Evolutionary conservation across 129 eudicot genomes (phyloP).

Genomic region (Pseudognaphalium luteoalbum): DNA sequence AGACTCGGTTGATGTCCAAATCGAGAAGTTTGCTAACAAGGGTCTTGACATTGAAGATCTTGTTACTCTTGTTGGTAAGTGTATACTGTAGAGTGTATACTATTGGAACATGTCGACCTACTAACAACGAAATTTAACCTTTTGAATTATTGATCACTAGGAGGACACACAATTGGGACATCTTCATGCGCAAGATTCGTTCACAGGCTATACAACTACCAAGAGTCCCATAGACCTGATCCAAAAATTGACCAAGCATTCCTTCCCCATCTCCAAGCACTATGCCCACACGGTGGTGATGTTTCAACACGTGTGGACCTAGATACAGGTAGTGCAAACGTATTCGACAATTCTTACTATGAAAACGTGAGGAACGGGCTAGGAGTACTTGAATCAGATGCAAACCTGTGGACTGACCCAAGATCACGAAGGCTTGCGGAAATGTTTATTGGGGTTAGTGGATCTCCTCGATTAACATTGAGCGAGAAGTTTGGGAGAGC

Average conservation of each 20-base stretch:
- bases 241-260: constrained; percentile 37
- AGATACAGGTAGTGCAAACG: constrained; percentile 52
- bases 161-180: constrained; percentile 79
- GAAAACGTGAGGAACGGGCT: constrained; percentile 54
- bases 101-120: background rate
- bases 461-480: constrained; percentile 25
- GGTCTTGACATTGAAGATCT: constrained; percentile 59
- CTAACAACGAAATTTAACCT: background rate
- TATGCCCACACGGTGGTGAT: constrained; percentile 43
- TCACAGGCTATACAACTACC: constrained; percentile 46
- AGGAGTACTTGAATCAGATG: constrained; percentile 74
- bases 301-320: constrained; percentile 50
- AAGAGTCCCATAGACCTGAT: constrained; percentile 32
- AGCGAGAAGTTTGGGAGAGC: constrained; percentile 55
- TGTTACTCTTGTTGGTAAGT: constrained; percentile 72
- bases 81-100: too few species aligned
- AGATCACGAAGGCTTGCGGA: constrained; percentile 37
- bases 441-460: constrained; percentile 38
- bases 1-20: constrained; percentile 42
- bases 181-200: constrained; percentile 61
- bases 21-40: constrained; percentile 45
- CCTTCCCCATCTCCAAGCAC: constrained; percentile 47
- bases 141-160: constrained; percentile 24
- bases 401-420: constrained; percentile 38
- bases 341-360: constrained; percentile 66